Base-by-base conservation (phyloP, 1,284 basidiomycete species). In the Papiliotrema laurentii region DNA sequence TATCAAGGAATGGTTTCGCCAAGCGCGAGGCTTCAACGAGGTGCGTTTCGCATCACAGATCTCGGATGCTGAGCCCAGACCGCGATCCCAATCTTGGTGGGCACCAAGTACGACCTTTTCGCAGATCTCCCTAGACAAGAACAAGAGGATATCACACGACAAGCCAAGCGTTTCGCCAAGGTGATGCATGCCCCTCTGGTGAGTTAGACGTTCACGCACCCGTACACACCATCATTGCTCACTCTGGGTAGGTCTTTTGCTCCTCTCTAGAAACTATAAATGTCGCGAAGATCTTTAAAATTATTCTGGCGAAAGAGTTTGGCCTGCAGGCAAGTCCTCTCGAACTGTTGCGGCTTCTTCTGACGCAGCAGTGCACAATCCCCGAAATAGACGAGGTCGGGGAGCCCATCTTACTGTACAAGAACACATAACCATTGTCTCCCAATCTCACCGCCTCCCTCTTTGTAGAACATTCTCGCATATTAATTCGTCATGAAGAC, bases 1-100 rank as follows among this genome's bases (percentile, higher is more conserved):
- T 50, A 89, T 98, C 65, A 97, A 97, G 75, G 94, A 97, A 74
- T 97, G 94, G 94, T 97, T 97, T 79, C 81, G 94, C 64, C 94
- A 97, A 78, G 92, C 92, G 39, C 79, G 94, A 59, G 94, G 94
- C 7, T 97, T 97, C 77, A 97, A 97, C 78, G 97, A 96, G 81
- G 91, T 89, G 50, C 43, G 80, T 74, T 5, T 25, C 4, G 13
- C 30, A 26, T 30, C 31, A 14, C 25, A 38, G 22, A 24, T 4
- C 3, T n/a, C 14, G 39, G 31, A 35, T 35, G 25, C 30, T n/a
- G 10, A 22, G n/a, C 11, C 45, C 63, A 93, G 90, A 94, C 89
- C 26, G 91, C 92, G 37, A 94, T 94, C 70, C 92, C 91, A 25
- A 92, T 96, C 72, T 77, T 97, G 54, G 91, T 98, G 59, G 94